These are phyloP conservation scores for Prunus davidiana DNA, from an alignment of 306 rosid species.

Conservation along the genomic window DNA sequence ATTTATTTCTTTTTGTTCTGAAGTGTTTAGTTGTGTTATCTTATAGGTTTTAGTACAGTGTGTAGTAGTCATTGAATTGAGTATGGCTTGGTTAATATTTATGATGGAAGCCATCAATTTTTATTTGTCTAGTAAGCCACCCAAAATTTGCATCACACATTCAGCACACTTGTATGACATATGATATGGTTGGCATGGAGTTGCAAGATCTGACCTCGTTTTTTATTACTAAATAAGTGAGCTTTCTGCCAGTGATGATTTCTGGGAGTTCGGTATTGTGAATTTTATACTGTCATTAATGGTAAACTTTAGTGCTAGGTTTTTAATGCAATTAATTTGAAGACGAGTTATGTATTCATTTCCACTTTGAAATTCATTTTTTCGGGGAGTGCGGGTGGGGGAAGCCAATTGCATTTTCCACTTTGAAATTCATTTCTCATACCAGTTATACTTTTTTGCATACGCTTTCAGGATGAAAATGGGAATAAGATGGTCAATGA, in stretches of 20 bases:
- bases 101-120: not conserved
- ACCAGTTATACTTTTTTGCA: slow-evolving; percentile 4
- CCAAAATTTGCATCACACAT: not conserved
- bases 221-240: not conserved
- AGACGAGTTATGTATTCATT: too few species aligned
- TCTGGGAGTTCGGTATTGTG: too few species aligned
- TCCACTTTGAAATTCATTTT: too few species aligned
- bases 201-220: not conserved
- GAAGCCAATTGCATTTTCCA: too few species aligned
- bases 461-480: slow-evolving; percentile 67
- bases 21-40: not conserved
- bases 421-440: not conserved
- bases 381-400: too few species aligned
- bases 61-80: not conserved
- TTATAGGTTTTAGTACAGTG: not conserved
- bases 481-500: slow-evolving; percentile 93
- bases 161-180: not conserved
- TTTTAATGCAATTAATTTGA: too few species aligned
- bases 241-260: too few species aligned
- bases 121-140: not conserved
- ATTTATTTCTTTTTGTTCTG: not conserved
- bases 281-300: too few species aligned
- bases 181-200: not conserved
- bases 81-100: not conserved
- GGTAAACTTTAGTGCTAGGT: too few species aligned